Conservation (phyloP, 768 basidiomycete species). For the Macrocybe gigantea region DNA sequence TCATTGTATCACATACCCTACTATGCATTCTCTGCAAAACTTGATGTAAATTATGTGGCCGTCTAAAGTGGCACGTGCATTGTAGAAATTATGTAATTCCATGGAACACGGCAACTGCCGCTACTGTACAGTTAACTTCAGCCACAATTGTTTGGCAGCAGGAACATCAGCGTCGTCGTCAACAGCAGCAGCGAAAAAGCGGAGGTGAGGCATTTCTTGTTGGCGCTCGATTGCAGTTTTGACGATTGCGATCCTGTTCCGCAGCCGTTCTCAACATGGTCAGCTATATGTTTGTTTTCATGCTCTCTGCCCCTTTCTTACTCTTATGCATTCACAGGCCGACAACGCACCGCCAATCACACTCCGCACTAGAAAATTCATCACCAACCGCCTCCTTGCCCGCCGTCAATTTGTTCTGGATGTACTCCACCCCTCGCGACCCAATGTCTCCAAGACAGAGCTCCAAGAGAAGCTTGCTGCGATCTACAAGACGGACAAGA, state of each 20-base stretch:
- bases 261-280: constrained; percentile 11
- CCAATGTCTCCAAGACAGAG: constrained; percentile 91
- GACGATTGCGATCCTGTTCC: background rate
- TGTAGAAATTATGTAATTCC: background rate
- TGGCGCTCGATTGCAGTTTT: background rate
- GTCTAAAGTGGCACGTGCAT: too few species aligned
- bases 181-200: constrained; percentile 38
- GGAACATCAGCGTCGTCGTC: constrained; percentile 28
- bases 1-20: too few species aligned
- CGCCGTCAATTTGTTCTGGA: constrained; percentile 96
- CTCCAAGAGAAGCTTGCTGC: constrained; percentile 88
- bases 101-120: constrained; percentile 36
- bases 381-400: constrained; percentile 95
- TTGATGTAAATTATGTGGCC: too few species aligned
- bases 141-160: constrained; percentile 22
- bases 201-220: constrained; percentile 6
- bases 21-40: too few species aligned
- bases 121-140: constrained; percentile 34
- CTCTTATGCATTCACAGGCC: constrained; percentile 39
- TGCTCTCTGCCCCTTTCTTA: constrained; percentile 1
- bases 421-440: constrained; percentile 89
- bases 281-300: constrained; percentile 1
- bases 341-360: constrained; percentile 84
- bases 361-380: constrained; percentile 97
- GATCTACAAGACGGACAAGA: constrained; percentile 91